These are phyloP conservation scores for Elsinoe ampelina DNA, from an alignment of 2,329 filamentous ascomycete species.

Conservation along the genomic window DNA sequence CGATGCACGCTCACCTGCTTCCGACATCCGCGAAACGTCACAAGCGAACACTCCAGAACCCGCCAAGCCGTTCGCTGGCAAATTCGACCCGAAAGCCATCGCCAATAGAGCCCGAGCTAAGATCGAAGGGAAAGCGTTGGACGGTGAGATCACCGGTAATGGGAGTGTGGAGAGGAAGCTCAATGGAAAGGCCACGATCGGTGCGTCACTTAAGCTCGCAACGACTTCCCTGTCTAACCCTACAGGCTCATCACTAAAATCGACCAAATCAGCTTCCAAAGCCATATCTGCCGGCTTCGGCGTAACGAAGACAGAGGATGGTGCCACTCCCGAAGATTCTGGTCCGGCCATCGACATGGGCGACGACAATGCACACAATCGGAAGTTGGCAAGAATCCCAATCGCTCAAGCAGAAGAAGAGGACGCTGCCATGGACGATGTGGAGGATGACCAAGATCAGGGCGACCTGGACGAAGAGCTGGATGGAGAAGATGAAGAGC, in stretches of 20 bases:
- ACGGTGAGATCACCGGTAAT: constrained; percentile 46
- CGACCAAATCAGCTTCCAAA: constrained; percentile 50
- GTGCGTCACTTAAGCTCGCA: not conserved
- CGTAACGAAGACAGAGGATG: constrained; percentile 58
- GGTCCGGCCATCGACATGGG: constrained; percentile 73
- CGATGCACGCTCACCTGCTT: constrained; percentile 11
- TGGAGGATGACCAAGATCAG: constrained; percentile 45
- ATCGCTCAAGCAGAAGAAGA: constrained; percentile 54
- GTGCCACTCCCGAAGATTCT: constrained; percentile 43
- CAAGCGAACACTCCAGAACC: constrained; percentile 32
- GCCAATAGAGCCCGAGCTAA: constrained; percentile 61
- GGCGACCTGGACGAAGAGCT: constrained; percentile 41
- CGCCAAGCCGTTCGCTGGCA: constrained; percentile 57
- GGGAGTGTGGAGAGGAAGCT: constrained; percentile 18
- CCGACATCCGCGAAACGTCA: constrained; percentile 12
- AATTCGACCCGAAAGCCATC: constrained; percentile 80
- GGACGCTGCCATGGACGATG: constrained; percentile 29
- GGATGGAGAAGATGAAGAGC: constrained; percentile 67
- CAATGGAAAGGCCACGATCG: not conserved
- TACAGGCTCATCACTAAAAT: constrained; percentile 41
- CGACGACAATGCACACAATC: constrained; percentile 76
- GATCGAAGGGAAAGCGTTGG: constrained; percentile 41
- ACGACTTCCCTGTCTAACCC: not conserved
- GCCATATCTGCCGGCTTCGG: constrained; percentile 78
- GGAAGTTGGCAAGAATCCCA: constrained; percentile 86